Base-by-base conservation (phyloP, 345 rosid species). In the Brassica carinata region DNA sequence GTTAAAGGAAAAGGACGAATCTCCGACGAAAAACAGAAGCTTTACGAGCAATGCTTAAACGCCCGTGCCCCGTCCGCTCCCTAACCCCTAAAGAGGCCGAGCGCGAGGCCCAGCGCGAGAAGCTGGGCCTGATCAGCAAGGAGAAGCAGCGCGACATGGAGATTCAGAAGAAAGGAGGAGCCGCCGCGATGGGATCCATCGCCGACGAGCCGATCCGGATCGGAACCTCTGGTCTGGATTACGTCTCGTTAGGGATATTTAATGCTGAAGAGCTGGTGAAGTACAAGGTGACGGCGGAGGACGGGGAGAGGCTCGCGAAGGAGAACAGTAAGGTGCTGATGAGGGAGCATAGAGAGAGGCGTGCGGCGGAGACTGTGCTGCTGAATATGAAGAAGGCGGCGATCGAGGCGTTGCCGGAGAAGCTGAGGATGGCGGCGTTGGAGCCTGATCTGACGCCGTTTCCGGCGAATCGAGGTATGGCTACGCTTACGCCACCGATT, bases 401-500 rank as follows among this genome's bases (percentile, higher is more conserved):
- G 0, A 92, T 90, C 38, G 93, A 96, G 23, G 98, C 98, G 0
- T 86, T 96, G 90, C 94, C 99, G 0, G 97, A 90, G 64, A 71
- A 87, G 62, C 84, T 96, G 73, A 90, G 85, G 82, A 62, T 8
- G 78, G 96, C 96, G 0, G 98, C 98, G 0, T 77, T 93, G 83
- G 88, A 89, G 14, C 98, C 96, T 2, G 98, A 96, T 83, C 83
- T 89, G 79, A 82, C 94, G 0, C 98, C 97, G 0, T 93, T 92
- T 73, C 98, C 99, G 0, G 86, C 82, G 0, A 87, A 88, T 72
- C 84, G 96, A 74, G 89, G 88, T 69, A 89, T 91, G 98, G 94
- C 98, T 0, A 88, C 97, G 0, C 87, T 96, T 70, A 93, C 98
- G n/a, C 97, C 98, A 3, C 98, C 99, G 2, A 96, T 93, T 81